phyloP scores from a whole-genome alignment of 2,329 filamentous ascomycete genomes.

The Pestalotiopsis sp. region DNA sequence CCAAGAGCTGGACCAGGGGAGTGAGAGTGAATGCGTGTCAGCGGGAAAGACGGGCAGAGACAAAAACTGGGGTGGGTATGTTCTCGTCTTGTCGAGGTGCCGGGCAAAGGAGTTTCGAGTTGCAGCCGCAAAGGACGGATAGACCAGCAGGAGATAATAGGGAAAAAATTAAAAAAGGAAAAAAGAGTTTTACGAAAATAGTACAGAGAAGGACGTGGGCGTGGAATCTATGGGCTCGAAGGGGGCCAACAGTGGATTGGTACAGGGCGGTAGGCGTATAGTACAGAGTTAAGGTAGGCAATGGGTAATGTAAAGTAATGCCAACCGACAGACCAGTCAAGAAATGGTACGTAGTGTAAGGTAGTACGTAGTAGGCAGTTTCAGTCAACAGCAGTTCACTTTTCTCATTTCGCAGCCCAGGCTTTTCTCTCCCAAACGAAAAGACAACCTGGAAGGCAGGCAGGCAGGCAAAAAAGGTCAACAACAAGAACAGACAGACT shows the following conservation, averaged over 20 bases:
- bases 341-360: neutral
- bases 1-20: neutral
- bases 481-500: neutral
- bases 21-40: neutral
- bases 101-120: neutral
- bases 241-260: neutral
- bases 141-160: neutral
- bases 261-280: neutral
- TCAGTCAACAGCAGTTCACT: neutral
- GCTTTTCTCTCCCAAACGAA: neutral
- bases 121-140: neutral
- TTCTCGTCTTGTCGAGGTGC: neutral
- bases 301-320: neutral
- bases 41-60: neutral
- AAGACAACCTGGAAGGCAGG: neutral
- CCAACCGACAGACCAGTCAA: neutral
- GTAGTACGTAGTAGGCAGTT: neutral
- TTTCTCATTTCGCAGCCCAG: neutral
- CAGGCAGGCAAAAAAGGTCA: neutral
- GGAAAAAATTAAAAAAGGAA: neutral
- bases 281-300: neutral
- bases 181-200: constrained; percentile 8
- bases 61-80: neutral
- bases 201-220: neutral
- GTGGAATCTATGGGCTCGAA: neutral